Conservation (phyloP, 768 basidiomycete genomes). For the Pholiota microspora region DNA sequence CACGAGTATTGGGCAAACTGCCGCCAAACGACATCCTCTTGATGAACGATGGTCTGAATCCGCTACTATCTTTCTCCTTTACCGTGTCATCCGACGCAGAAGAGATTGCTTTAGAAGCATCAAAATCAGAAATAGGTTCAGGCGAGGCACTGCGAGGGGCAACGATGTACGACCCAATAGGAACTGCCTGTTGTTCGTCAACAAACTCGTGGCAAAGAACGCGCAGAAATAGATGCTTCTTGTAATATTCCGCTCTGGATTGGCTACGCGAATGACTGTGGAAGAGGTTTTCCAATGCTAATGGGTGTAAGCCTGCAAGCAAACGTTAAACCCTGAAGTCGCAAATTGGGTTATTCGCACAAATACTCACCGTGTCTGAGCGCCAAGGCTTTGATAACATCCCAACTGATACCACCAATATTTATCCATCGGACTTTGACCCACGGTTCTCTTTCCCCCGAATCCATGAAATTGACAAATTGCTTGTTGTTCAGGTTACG, state of each 20-base stretch:
- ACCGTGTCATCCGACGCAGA: conserved; percentile 13
- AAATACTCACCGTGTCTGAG: conserved; percentile 66
- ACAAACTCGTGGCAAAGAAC: conserved; percentile 62
- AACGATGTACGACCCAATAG: conserved; percentile 20
- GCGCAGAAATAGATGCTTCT: conserved; percentile 67
- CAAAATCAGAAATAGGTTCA: conserved; percentile 26
- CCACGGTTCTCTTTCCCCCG: conserved; percentile 47
- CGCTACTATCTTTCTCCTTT: neutral
- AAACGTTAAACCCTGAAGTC: too few species aligned
- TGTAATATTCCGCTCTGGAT: conserved; percentile 72
- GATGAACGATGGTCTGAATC: neutral
- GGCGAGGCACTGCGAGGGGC: conserved; percentile 37
- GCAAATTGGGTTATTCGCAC: too few species aligned
- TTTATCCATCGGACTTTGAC: conserved; percentile 76
- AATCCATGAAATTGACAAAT: conserved; percentile 54
- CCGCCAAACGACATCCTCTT: neutral
- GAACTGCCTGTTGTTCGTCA: conserved; percentile 24
- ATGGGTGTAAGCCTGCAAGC: conserved; percentile 59
- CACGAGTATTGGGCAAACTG: neutral
- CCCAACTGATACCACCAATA: conserved; percentile 67
- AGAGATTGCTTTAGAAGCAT: neutral
- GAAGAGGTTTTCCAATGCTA: conserved; percentile 69
- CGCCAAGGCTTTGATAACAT: conserved; percentile 66
- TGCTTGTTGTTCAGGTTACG: conserved; percentile 58
- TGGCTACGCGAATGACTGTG: conserved; percentile 50